Evolutionary conservation across 1,284 basidiomycete genomes (phyloP), one percentile per base, ranked within the genome.

Genomic region (Entoloma clypeatum): DNA sequence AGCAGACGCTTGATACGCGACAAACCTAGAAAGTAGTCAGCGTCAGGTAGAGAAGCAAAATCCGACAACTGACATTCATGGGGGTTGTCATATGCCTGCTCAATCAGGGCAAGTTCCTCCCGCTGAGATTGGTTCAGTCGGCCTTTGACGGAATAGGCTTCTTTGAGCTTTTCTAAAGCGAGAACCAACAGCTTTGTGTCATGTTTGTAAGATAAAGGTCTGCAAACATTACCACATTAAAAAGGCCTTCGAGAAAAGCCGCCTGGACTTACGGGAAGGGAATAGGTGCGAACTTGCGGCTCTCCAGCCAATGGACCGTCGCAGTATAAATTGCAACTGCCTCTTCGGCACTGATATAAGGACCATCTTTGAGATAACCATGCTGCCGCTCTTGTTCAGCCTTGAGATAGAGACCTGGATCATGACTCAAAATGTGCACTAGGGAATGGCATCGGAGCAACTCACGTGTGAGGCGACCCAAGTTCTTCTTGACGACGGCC

Each of bases 301-400:
- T 92, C 65, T 98, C 94, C 19, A 97, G 74, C 93, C 93, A 98
- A 65, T 97, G 93, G 3, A 96, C 94, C 0, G 93, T 97, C 11
- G 92, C 91, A 0, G 93, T 95, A 65, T 97, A 97, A 58, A 97
- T 92, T 2, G 93, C 93, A 13, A 97, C 93, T 37, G 93, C 94
- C 62, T 97, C 94, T 63, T 97, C 94, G 5, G 93, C 91, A 54
- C 89, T 94, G 61, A 98, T 92, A 61, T 97, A 96, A 9, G 93
- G 92, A 39, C 93, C 93, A 63, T 97, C 94, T 71, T 97, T 97
- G 51, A 97, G 79, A 61, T 97, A 97, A 7, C 87, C 91, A 56
- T 98, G 93, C 63, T 97, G 94, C 44, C 94, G 75, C 68, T 98
- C 94, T 63, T 97, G 94, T 69, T 98, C 94, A 24, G 93, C 93